These are phyloP conservation scores for Gelatoporia subvermispora DNA, from an alignment of 768 basidiomycete genomes.

Conservation along the genomic window DNA sequence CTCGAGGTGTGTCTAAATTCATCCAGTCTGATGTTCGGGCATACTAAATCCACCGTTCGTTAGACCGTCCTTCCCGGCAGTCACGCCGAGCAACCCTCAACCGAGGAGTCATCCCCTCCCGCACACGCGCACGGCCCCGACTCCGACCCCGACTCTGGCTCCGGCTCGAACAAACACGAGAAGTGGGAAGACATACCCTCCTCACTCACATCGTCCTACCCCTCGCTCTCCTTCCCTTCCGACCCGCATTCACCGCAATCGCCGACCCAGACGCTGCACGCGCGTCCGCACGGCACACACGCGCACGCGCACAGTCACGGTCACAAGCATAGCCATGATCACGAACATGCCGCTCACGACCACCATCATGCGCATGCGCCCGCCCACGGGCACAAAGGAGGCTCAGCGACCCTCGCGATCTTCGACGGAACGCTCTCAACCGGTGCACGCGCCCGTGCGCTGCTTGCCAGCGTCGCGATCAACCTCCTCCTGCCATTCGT, in stretches of 20 bases:
- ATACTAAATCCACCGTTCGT: no score
- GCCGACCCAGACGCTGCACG: constrained; percentile 15
- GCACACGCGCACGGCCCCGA: constrained; percentile 7
- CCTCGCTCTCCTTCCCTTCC: constrained; percentile 76
- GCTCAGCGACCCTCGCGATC: constrained; percentile 60
- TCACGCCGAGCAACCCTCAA: neutral
- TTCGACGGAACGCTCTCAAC: constrained; percentile 65
- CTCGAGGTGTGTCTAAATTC: constrained; percentile 24
- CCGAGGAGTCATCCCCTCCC: constrained; percentile 6
- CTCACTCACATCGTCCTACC: constrained; percentile 51
- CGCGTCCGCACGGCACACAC: constrained; percentile 17
- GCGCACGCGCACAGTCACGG: constrained; percentile 15
- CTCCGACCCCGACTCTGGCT: constrained; percentile 26
- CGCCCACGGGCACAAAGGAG: constrained; percentile 19
- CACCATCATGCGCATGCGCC: constrained; percentile 5
- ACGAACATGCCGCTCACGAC: constrained; percentile 9
- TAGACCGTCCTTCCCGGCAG: constrained; percentile 11
- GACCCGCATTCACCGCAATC: constrained; percentile 50
- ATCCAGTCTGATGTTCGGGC: neutral
- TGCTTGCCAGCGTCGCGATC: constrained; percentile 73
- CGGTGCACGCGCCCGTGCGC: constrained; percentile 62
- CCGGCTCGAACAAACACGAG: constrained; percentile 31
- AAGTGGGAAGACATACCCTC: constrained; percentile 75
- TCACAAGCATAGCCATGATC: constrained; percentile 18
- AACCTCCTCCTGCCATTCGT: constrained; percentile 85